Base-by-base conservation (phyloP, 164 flowering plant species). In the Brasenia schreberi region DNA sequence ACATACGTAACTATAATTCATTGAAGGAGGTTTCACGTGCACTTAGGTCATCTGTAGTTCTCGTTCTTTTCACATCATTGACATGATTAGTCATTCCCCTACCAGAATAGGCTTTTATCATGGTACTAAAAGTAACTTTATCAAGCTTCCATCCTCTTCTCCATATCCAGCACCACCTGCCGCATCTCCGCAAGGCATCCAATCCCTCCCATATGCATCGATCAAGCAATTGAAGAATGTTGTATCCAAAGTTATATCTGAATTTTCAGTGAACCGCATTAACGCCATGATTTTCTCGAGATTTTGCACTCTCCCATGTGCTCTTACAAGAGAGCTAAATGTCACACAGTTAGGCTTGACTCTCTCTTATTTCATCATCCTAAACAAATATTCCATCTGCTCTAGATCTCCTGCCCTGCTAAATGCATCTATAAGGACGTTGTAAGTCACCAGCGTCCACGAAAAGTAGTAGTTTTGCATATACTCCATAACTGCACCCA, bases 401-500 rank as follows among this genome's bases (percentile, higher is more conserved):
- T 84, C 85, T 71, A 95, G 72, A 68, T 95, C 94, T 14, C 99
- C 97, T 18, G 97, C 99, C 69, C 87, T 83, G 18, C 99, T 94
- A 72, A 91, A 95, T 66, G 97, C 96, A 74, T 92, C 97, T 49
- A 95, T 95, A 11, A 95, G 84, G 56, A 95, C 85, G 70, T 95
- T 95, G 77, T 95, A 95, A 6, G 97, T 95, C 7, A 95, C 94
- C 52, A 85, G 67, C 0, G 96, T 88, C 97, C 99, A 92, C 5
- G 92, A 83, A 76, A 77, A 88, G 80, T 89, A 93, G 66, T 95
- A 88, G 64, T 81, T 87, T 72, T 88, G 95, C 97, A 92, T 95
- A 83, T 82, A 92, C 72, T 89, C 88, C 97, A 89, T 89, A 18
- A 92, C 96, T 17, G 96, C 79, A 70, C 99, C 77, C 99, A 92